A percentile compares a stretch with the other conserved stretches of the same genome.
Evolutionary conservation across 2,329 filamentous ascomycete genomes (phyloP).

Genomic region (Davidsoniella virescens): DNA sequence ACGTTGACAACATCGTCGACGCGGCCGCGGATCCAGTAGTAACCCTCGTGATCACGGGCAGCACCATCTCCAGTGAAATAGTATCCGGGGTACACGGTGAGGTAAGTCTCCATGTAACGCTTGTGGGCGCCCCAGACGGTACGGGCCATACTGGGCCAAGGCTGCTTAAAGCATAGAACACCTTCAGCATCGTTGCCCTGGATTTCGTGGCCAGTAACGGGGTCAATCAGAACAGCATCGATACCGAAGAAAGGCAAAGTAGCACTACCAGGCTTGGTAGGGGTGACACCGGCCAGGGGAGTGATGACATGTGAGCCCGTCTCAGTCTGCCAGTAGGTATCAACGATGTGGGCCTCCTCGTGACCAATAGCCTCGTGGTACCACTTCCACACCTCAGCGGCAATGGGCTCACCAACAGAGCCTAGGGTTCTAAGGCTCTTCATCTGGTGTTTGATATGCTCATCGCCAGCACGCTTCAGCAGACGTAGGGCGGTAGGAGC

Average conservation of each 20-base stretch:
- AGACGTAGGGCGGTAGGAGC: slow-evolving; percentile 85
- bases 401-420: slow-evolving; percentile 93
- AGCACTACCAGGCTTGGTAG: slow-evolving; percentile 90
- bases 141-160: slow-evolving; percentile 96
- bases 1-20: slow-evolving; percentile 99
- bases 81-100: slow-evolving; percentile 95
- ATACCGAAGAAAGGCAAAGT: slow-evolving; percentile 97
- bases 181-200: slow-evolving; percentile 94
- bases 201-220: slow-evolving; percentile 84
- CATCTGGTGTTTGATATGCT: slow-evolving; percentile 83
- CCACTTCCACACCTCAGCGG: slow-evolving; percentile 98
- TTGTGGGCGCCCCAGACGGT: slow-evolving; percentile 97
- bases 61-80: slow-evolving; percentile 95
- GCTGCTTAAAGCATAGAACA: slow-evolving; percentile 89
- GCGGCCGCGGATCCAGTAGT: slow-evolving; percentile 98
- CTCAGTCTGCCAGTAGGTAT: slow-evolving; percentile 99
- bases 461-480: slow-evolving; percentile 85
- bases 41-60: slow-evolving; percentile 89
- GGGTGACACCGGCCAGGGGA: slow-evolving; percentile 79
- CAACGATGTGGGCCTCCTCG: slow-evolving; percentile 81
- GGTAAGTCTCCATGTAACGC: slow-evolving; percentile 96
- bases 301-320: slow-evolving; percentile 94
- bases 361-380: slow-evolving; percentile 92
- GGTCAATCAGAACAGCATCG: slow-evolving; percentile 93
- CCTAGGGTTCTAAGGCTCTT: slow-evolving; percentile 77